Base-by-base conservation (phyloP, 768 basidiomycete genomes). In the Leccinum fibrillosum region DNA sequence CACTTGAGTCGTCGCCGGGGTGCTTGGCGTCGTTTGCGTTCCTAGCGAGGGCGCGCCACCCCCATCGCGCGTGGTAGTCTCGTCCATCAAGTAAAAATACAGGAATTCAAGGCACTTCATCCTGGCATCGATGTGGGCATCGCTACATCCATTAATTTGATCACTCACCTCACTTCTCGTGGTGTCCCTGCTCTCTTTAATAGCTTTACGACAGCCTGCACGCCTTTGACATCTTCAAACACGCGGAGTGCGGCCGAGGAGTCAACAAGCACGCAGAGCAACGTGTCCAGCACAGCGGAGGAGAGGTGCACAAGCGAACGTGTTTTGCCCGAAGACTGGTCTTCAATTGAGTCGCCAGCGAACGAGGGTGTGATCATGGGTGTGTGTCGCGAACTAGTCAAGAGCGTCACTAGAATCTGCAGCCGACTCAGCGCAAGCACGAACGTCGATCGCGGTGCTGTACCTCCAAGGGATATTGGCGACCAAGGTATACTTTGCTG, bases 31-130 rank as follows among this genome's bases (percentile, higher is more conserved):
- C 4, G 71, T 63, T 5, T 81, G 79, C 4, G 61, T 53, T 34
- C 56, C 61, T 0, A 58, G 19, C 42, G 37, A 59, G 56, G 53
- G 19, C 17, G 17, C 25, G 30, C 49, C 47, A 10, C 53, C 60
- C 45, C 51, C 56, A 4, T 62, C 57, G 21, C 62, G 57, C 6
- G 75, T 68, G 1, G 82, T 42, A 42, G 42, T 84, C 68, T 97
- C 94, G 59, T 95, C 94, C 48, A 96, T 78, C 7, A 98, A 79
- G 71, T 98, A 98, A 72, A 95, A 97, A 72, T 96, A 96, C 15
- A 98, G 75, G 65, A 97, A 94, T 69, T 97, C 95, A 17, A 98
- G 78, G 61, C 93, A 96, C 76, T 96, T 96, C 90, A 97, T 96
- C 65, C 94, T 96, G 65, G 21, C 35, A 47, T 45, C 39, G 25